Evolutionary conservation across 257 asterid genomes (phyloP), one percentile per base, ranked within the genome.

Genomic region (Pogostemon cablin): DNA sequence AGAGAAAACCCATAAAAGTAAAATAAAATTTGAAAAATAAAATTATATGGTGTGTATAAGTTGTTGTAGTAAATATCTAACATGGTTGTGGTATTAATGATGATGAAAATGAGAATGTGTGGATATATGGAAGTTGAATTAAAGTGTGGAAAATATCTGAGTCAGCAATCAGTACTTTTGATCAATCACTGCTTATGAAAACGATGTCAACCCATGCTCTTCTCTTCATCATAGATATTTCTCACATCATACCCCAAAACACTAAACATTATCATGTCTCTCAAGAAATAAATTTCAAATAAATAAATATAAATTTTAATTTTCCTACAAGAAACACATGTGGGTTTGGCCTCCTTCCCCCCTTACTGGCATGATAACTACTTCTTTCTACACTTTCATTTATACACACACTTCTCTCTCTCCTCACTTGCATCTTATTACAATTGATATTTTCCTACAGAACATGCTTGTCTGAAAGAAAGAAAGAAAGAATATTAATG

Each of bases 181-280:
- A 38, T 44, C 72, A 77, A 34, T 35, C 70, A 80, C 83, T 83
- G 69, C 53, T 46, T 20, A 3, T 76, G 88, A 83, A 72, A 83
- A 66, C 77, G 85, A 83, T 73, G 76, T 61, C 44, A 65, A 72
- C 46, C 78, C 82, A 78, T 67, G 85, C 80, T 73, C 32, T 25
- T 25, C 32, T 25, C 32, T 25, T 25, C 32, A 25, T 25, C 7
- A 43, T 38, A 78, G 86, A 81, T 81, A 80, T 83, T 83, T 81
- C 63, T 50, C 20, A 67, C 68, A 32, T 9, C 68, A 70, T 76
- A 80, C 78, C 77, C 82, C 84, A 65, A 68, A 40, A 65, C 72
- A 55, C 84, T 65, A 68, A 40, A 65, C 72, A 55, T 63, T 64
- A 73, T 70, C 57, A 75, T 79, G 41, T 46, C 25, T 67, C 20